Conservation (phyloP, 805 yeast genomes). For the Starmerella bombi region DNA sequence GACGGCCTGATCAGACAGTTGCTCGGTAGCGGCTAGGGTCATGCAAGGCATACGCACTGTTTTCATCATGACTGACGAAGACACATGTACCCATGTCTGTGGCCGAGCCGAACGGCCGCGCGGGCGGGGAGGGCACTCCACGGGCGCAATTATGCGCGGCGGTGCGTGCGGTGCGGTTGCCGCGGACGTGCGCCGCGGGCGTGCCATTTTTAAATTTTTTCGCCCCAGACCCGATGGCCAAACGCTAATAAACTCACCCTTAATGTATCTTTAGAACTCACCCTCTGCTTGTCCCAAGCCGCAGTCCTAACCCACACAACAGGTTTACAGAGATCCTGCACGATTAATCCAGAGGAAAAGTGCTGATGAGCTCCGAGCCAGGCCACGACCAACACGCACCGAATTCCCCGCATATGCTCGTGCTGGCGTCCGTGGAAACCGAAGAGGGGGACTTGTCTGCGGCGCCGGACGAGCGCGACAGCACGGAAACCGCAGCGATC, state of each 20-base stretch:
- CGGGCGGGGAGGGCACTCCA: too few relatives aligned
- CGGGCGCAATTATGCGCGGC: too few relatives aligned
- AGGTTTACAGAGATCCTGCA: background rate
- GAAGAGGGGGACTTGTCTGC: background rate
- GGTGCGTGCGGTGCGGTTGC: too few relatives aligned
- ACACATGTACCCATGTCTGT: too few relatives aligned
- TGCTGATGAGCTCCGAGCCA: background rate
- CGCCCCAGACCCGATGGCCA: too few relatives aligned
- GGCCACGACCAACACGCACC: background rate
- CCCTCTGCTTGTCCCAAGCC: background rate
- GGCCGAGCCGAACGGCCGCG: too few relatives aligned
- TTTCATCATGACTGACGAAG: too few relatives aligned
- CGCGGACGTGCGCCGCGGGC: too few relatives aligned
- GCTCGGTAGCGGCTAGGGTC: conserved; percentile 2
- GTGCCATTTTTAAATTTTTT: too few relatives aligned
- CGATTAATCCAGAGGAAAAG: background rate
- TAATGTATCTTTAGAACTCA: background rate
- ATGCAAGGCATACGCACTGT: conserved; percentile 3
- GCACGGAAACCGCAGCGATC: conserved; percentile 1
- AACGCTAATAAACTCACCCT: too few relatives aligned
- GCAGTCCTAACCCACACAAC: background rate
- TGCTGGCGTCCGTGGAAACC: background rate
- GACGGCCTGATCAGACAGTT: too few relatives aligned
- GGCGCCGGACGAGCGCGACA: background rate
- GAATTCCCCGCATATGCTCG: background rate